Percentiles rank a stretch among this genome's conserved stretches.
Evolutionary conservation across 345 rosid genomes (phyloP).

Genomic region (Durio zibethinus): DNA sequence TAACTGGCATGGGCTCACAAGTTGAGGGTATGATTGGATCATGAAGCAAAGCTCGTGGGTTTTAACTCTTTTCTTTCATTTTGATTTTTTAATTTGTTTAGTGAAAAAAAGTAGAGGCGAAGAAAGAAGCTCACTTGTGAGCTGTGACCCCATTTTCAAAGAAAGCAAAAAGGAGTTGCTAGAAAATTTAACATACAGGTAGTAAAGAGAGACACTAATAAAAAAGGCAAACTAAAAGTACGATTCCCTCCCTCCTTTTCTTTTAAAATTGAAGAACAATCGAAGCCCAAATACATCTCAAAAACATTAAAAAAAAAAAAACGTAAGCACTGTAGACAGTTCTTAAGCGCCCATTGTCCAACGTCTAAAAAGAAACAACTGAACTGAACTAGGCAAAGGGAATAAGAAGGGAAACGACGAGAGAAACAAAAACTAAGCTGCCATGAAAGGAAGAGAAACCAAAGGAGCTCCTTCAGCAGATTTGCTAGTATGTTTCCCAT

Average conservation of each 20-base stretch:
- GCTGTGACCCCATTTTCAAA: constrained; percentile 42
- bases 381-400: constrained; percentile 11
- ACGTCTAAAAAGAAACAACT: constrained; percentile 16
- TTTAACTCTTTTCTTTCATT: constrained; percentile 21
- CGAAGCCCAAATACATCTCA: constrained; percentile 13
- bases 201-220: constrained; percentile 13
- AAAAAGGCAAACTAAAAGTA: constrained; percentile 12
- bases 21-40: constrained; percentile 46
- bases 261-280: constrained; percentile 27
- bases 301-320: not conserved
- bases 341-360: not conserved
- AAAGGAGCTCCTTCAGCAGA: constrained; percentile 65
- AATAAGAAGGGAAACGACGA: constrained; percentile 10
- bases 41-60: constrained; percentile 47
- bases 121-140: constrained; percentile 29
- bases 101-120: constrained; percentile 27
- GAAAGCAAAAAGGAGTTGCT: constrained; percentile 25
- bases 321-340: not conserved
- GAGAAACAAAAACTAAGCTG: constrained; percentile 9
- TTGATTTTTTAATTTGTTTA: constrained; percentile 10
- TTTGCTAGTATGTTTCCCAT: constrained; percentile 80
- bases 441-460: constrained; percentile 72
- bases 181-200: constrained; percentile 21
- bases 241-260: constrained; percentile 26
- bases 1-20: constrained; percentile 28